These are phyloP conservation scores for Aspergillus sp. DNA, from an alignment of 2,329 filamentous ascomycete genomes.

Conservation along the genomic window DNA sequence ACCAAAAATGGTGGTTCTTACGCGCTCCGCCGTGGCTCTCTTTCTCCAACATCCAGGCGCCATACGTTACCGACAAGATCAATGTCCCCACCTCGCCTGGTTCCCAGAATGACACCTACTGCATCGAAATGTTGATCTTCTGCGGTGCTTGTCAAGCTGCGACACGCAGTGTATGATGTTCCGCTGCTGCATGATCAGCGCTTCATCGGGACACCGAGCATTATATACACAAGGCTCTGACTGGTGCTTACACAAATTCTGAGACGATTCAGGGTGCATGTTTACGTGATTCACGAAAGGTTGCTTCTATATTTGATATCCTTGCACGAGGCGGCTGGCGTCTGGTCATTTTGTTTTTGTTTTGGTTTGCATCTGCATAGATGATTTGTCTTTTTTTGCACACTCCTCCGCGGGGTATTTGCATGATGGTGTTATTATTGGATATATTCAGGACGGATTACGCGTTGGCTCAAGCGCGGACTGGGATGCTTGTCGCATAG, in stretches of 20 bases:
- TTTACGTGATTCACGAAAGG: conserved; percentile 7
- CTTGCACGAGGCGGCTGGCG: not conserved
- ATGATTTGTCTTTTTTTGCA: not conserved
- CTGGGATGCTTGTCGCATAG: not conserved
- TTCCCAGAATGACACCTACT: conserved; percentile 21
- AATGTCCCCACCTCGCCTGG: conserved; percentile 9
- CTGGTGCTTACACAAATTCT: not conserved
- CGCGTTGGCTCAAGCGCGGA: not conserved
- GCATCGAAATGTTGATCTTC: conserved; percentile 2
- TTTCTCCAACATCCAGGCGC: not conserved
- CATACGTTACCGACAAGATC: conserved; percentile 10
- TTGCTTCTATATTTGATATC: conserved; percentile 8
- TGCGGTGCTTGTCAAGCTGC: not conserved
- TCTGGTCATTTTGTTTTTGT: conserved; percentile 2
- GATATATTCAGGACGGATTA: not conserved
- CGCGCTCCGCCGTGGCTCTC: not conserved
- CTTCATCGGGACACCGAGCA: not conserved
- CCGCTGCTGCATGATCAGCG: conserved; percentile 2
- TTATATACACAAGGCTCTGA: not conserved
- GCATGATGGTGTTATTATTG: conserved; percentile 10
- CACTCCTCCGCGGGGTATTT: not conserved
- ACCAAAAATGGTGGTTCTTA: not conserved
- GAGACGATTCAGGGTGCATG: conserved; percentile 5
- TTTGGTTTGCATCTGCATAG: not conserved
- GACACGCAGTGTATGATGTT: not conserved